phyloP scores from a whole-genome alignment of 352 stramenopile genomes.

The Phytophthora pinifolia region DNA sequence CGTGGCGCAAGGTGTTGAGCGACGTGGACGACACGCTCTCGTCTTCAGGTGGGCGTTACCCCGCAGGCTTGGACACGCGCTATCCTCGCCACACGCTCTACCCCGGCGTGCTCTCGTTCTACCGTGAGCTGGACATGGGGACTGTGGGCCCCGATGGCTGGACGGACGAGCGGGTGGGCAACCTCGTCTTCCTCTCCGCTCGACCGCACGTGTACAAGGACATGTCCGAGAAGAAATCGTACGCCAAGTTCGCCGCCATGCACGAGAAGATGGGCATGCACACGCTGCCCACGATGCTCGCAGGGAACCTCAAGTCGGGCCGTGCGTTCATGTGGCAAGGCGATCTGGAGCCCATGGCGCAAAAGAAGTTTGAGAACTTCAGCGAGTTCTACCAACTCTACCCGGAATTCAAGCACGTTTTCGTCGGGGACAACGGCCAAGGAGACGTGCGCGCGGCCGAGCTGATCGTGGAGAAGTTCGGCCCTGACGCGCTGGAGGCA shows the following conservation, averaged over 20 bases:
- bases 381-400: constrained; percentile 96
- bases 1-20: constrained; percentile 98
- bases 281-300: constrained; percentile 94
- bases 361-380: constrained; percentile 97
- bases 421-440: constrained; percentile 98
- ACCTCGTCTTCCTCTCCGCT: constrained; percentile 98
- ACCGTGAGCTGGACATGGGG: constrained; percentile 97
- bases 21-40: constrained; percentile 99
- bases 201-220: constrained; percentile 99
- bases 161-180: constrained; percentile 90
- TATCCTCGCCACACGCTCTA: constrained; percentile 95
- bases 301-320: constrained; percentile 93
- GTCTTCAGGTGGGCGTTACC: constrained; percentile 95
- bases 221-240: constrained; percentile 97
- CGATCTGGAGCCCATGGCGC: constrained; percentile 95
- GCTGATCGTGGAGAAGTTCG: constrained; percentile 84
- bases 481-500: constrained; percentile 60
- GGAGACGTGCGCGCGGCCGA: constrained; percentile 91
- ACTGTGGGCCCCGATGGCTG: constrained; percentile 89
- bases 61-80: constrained; percentile 93
- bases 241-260: constrained; percentile 95
- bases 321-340: constrained; percentile 95
- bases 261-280: constrained; percentile 94
- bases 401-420: constrained; percentile 98
- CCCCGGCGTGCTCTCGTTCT: constrained; percentile 97